Conservation (phyloP, 1,139 yeast genomes). For the Pichia sp. region DNA sequence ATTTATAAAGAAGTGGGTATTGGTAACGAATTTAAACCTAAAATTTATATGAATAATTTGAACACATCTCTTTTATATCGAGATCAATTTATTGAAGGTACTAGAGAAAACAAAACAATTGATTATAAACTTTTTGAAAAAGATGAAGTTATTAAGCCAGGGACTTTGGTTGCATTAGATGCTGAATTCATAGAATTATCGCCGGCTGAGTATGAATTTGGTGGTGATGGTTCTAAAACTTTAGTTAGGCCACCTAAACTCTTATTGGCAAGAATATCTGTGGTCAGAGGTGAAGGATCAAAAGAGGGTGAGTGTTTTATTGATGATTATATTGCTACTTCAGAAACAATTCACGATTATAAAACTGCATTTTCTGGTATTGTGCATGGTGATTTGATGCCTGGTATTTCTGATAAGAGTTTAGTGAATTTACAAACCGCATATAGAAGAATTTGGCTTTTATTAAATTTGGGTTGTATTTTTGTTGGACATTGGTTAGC, state of each 20-base stretch:
- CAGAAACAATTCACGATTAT: constrained; percentile 70
- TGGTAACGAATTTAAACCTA: constrained; percentile 35
- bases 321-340: constrained; percentile 84
- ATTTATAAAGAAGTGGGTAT: constrained; percentile 50
- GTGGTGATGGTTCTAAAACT: constrained; percentile 56
- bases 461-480: constrained; percentile 80
- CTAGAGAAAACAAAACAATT: constrained; percentile 49
- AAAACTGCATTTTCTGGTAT: constrained; percentile 90
- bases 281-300: constrained; percentile 67
- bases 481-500: constrained; percentile 93
- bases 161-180: constrained; percentile 83
- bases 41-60: constrained; percentile 38
- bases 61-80: constrained; percentile 63
- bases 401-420: constrained; percentile 55
- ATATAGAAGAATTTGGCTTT: constrained; percentile 81
- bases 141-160: constrained; percentile 66
- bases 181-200: constrained; percentile 89
- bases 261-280: constrained; percentile 86
- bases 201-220: constrained; percentile 75
- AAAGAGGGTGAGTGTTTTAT: constrained; percentile 74
- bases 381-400: constrained; percentile 84
- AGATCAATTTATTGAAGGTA: constrained; percentile 71
- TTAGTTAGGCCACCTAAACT: constrained; percentile 69
- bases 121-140: constrained; percentile 62
- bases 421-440: constrained; percentile 80